Percentiles rank a stretch among this genome's conserved stretches.
Conservation (phyloP, 768 basidiomycete species). For the Boletus sp. region DNA sequence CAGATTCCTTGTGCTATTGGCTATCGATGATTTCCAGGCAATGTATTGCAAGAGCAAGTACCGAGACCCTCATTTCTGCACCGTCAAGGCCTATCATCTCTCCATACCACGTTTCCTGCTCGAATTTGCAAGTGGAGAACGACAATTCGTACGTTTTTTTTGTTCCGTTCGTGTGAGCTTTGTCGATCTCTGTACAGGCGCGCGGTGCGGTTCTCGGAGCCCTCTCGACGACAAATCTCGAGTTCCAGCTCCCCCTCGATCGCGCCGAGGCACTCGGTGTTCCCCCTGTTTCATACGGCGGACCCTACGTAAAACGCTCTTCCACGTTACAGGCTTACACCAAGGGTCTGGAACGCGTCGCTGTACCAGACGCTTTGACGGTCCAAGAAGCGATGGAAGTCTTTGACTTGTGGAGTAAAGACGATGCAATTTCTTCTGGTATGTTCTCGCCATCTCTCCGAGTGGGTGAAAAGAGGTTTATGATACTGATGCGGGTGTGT, state of each 20-base stretch:
- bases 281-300: constrained; percentile 38
- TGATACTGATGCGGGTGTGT: background rate
- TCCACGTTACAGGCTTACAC: constrained; percentile 51
- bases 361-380: constrained; percentile 57
- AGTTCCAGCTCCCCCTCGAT: constrained; percentile 58
- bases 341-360: constrained; percentile 48
- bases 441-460: constrained; percentile 13
- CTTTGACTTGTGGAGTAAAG: constrained; percentile 75
- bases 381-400: constrained; percentile 69
- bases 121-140: constrained; percentile 73
- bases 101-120: constrained; percentile 75
- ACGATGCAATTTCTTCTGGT: constrained; percentile 54
- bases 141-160: constrained; percentile 58
- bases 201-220: constrained; percentile 75
- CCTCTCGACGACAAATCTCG: constrained; percentile 58
- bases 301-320: constrained; percentile 58
- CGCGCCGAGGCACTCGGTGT: constrained; percentile 61
- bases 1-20: constrained; percentile 78
- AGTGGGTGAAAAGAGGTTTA: background rate
- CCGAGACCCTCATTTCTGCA: constrained; percentile 67
- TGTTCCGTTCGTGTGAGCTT: background rate
- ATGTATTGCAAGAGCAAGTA: constrained; percentile 68
- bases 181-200: constrained; percentile 39
- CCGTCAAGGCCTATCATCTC: constrained; percentile 74
- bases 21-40: constrained; percentile 86